phyloP scores from a whole-genome alignment of 73 alveolate genomes.

The Paramecium sexaurelia region DNA sequence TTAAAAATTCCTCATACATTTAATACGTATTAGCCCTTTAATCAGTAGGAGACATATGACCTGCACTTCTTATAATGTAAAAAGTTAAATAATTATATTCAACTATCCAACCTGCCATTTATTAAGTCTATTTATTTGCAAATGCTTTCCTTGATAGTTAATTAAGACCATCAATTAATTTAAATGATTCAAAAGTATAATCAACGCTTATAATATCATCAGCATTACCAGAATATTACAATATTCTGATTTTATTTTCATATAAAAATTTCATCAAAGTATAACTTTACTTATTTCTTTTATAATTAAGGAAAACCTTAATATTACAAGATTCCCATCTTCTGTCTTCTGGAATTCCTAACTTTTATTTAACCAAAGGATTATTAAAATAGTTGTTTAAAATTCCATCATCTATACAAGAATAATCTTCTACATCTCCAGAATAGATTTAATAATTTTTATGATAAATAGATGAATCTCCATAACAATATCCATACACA shows the following conservation, averaged over 20 bases:
- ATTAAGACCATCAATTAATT: background rate
- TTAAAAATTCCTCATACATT: slow-evolving; percentile 11
- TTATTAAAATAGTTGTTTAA: background rate
- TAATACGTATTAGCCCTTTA: background rate
- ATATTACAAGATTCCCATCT: background rate
- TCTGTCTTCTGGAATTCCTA: background rate
- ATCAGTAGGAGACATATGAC: slow-evolving; percentile 20
- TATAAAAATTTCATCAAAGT: background rate
- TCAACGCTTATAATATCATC: background rate
- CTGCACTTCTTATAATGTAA: slow-evolving; percentile 26
- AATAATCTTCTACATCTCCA: background rate
- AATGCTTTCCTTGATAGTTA: background rate
- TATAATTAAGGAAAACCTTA: background rate
- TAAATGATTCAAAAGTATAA: background rate
- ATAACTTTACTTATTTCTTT: background rate
- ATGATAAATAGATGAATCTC: slow-evolving; percentile 26
- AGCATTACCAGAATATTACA: slow-evolving; percentile 5
- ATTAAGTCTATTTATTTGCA: background rate
- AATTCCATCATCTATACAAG: slow-evolving; percentile 9
- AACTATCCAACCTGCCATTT: slow-evolving; percentile 18
- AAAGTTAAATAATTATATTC: slow-evolving; percentile 17
- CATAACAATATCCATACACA: slow-evolving; percentile 14
- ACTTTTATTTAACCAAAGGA: background rate
- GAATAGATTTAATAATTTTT: background rate
- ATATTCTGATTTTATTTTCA: background rate